phyloP scores from a whole-genome alignment of 805 yeast species.

The Pichia phayaonensis region DNA sequence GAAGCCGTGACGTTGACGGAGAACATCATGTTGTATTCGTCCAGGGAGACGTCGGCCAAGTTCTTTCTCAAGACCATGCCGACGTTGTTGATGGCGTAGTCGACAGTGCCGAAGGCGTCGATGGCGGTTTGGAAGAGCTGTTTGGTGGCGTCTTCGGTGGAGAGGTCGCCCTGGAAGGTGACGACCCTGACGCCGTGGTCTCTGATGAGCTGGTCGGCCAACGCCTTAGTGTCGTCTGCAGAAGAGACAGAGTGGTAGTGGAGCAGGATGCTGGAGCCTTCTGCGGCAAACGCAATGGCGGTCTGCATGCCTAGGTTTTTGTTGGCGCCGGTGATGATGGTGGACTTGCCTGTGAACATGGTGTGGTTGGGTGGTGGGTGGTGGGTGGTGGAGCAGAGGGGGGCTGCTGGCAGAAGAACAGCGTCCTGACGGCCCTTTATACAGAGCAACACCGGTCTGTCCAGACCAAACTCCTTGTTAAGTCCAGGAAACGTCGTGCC shows the following conservation, averaged over 20 bases:
- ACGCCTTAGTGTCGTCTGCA: slow-evolving; percentile 27
- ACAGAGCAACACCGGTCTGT: no score
- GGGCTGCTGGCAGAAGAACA: no score
- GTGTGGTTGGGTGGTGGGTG: neutral
- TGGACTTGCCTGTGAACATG: slow-evolving; percentile 11
- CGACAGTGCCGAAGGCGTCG: slow-evolving; percentile 40
- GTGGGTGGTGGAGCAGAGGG: no score
- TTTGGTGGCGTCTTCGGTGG: slow-evolving; percentile 34
- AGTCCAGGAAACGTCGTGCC: neutral
- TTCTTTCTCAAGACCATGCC: slow-evolving; percentile 63
- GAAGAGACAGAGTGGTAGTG: slow-evolving; percentile 46
- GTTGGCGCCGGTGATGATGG: slow-evolving; percentile 17
- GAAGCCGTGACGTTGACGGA: slow-evolving; percentile 50
- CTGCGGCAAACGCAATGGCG: slow-evolving; percentile 44
- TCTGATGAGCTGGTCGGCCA: slow-evolving; percentile 31
- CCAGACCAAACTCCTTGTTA: no score
- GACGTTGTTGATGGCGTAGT: slow-evolving; percentile 60
- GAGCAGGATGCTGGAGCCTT: slow-evolving; percentile 45
- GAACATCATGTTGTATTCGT: slow-evolving; percentile 50
- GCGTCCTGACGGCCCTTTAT: neutral
- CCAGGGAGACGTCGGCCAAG: slow-evolving; percentile 41
- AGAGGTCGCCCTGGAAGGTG: slow-evolving; percentile 36
- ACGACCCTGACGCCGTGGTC: slow-evolving; percentile 36
- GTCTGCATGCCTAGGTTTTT: slow-evolving; percentile 17
- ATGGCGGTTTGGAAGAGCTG: slow-evolving; percentile 41